Evolutionary conservation across 306 rosid species (phyloP).

Genomic region (Cajanus cajan): DNA sequence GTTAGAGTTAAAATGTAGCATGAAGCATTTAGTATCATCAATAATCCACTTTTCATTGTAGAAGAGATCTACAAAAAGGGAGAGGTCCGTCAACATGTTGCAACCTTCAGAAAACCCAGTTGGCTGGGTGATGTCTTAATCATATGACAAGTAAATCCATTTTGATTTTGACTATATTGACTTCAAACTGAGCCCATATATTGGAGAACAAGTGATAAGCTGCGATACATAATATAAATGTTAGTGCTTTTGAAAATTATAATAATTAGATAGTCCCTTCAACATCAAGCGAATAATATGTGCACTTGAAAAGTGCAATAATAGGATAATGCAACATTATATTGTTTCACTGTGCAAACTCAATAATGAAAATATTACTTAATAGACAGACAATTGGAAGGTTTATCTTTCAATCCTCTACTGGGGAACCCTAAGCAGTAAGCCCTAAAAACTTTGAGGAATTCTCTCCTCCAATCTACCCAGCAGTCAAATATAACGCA

Average conservation of each 20-base stretch:
- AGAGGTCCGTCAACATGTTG: conserved; percentile 51
- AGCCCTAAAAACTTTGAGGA: not conserved
- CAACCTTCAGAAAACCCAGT: conserved; percentile 47
- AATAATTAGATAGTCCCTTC: not conserved
- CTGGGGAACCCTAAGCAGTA: not conserved
- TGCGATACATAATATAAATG: conserved; percentile 36
- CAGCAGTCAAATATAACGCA: conserved; percentile 10
- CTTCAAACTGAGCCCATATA: conserved; percentile 30
- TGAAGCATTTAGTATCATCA: conserved; percentile 44
- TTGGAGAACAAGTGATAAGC: conserved; percentile 37
- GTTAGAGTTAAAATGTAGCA: conserved; percentile 40
- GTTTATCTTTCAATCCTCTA: conserved; percentile 2
- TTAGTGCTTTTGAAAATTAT: not conserved
- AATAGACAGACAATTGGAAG: not conserved
- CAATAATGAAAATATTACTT: conserved; percentile 2
- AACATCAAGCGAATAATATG: conserved; percentile 13
- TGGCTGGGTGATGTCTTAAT: conserved; percentile 35
- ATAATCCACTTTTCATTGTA: conserved; percentile 50
- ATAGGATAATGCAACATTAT: not conserved
- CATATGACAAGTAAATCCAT: conserved; percentile 33
- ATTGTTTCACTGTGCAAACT: conserved; percentile 20
- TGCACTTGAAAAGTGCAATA: not conserved
- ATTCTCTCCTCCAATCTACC: conserved; percentile 19
- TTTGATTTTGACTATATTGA: conserved; percentile 25
- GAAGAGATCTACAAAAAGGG: conserved; percentile 37